phyloP scores from a whole-genome alignment of 2,329 filamentous ascomycete genomes.

The Leptodontidium sp. region DNA sequence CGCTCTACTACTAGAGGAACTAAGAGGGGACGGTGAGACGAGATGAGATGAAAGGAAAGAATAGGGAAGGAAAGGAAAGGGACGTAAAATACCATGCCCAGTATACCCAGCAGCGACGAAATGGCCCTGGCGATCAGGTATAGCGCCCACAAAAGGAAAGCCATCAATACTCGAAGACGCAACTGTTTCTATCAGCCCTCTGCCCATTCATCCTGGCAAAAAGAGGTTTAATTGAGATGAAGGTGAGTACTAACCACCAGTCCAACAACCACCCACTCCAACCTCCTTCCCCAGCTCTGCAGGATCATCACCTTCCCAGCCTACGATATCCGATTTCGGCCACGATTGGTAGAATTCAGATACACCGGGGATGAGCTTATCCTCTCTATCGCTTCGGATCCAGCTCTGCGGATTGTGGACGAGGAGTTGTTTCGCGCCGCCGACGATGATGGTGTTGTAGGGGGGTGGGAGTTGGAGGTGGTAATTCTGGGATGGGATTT shows the following conservation, averaged over 20 bases:
- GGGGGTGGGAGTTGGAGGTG: constrained; percentile 11
- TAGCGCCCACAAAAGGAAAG: background rate
- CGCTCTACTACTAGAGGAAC: too few relatives aligned
- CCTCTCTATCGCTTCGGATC: background rate
- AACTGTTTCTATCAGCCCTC: too few relatives aligned
- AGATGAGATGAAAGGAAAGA: too few relatives aligned
- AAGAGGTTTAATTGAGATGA: too few relatives aligned
- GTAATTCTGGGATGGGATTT: background rate
- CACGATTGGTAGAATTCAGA: background rate
- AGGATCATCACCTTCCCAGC: background rate
- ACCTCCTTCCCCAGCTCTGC: background rate
- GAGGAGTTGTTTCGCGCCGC: background rate
- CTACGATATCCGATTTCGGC: background rate
- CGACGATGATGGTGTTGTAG: background rate
- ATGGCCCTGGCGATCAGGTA: background rate
- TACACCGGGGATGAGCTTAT: background rate
- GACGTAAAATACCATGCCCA: background rate
- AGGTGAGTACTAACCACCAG: background rate
- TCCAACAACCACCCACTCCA: background rate
- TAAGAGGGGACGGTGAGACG: too few relatives aligned
- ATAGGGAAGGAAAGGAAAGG: background rate
- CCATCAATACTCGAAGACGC: background rate
- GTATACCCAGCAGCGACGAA: background rate
- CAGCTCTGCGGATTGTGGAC: background rate
- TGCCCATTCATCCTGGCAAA: too few relatives aligned